Evolutionary conservation across 495 filamentous ascomycete species (phyloP), one percentile per base, ranked within the genome.

Genomic region (Neurospora africana): DNA sequence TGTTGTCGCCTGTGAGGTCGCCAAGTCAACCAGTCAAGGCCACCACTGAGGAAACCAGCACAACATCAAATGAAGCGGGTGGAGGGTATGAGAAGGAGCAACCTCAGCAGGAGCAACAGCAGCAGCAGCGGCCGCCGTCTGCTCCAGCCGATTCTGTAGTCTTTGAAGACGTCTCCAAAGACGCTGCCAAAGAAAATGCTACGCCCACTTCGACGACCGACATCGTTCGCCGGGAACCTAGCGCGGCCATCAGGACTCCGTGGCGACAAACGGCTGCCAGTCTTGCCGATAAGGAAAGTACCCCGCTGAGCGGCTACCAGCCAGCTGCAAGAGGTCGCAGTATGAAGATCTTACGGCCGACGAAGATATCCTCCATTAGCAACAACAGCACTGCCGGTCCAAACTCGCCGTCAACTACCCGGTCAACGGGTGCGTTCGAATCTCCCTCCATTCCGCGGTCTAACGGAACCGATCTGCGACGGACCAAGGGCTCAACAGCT

Each of bases 301-400:
- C 82, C 6, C 80, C 81, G 30, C 72, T 83, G 75, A 88, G 86
- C 71, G 86, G 87, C 6, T 90, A 91, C 72, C 87, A 89, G 76
- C 84, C 86, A 71, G 84, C 87, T 19, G 74, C 79, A 65, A 81
- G 87, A 40, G 81, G 86, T 3, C 88, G 91, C 68, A 84, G 87
- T 37, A 93, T 93, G 91, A 94, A 93, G 82, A 87, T 94, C 10
- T 84, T 94, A n/a, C 89, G 90, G 72, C 87, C 92, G 11, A 86
- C 83, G 44, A 92, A 90, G 75, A 65, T 65, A 65, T 65, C 53
- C 6, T 65, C 53, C 27, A 65, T 65, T 19, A 65, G 53, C 53
- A 65, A 15, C 53, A 65, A 19, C 23, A 65, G 53, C 27, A 65
- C 53, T 65, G 30, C 7, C 27, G 53, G 53, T 76, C 86, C 1